These are phyloP conservation scores for Phoenix roebelenii DNA, from an alignment of 176 grass and related monocot species.

Conservation along the genomic window DNA sequence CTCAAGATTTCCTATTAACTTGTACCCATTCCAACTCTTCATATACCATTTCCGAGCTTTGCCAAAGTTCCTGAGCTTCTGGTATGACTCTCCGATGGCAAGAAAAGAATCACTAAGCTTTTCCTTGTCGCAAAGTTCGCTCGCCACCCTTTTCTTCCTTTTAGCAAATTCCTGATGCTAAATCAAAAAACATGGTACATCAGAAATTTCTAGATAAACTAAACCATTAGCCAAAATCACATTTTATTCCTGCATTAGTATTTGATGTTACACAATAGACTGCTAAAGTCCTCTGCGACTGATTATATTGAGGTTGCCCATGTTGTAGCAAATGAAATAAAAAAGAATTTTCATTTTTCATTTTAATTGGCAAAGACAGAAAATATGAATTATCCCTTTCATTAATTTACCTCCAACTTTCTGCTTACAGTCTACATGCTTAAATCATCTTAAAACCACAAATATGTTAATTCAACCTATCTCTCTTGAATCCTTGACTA, in stretches of 20 bases:
- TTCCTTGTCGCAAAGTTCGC: slow-evolving; percentile 58
- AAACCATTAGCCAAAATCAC: neutral
- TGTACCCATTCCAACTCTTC: slow-evolving; percentile 70
- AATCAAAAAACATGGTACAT: slow-evolving; percentile 25
- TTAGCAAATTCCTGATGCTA: slow-evolving; percentile 82
- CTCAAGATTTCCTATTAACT: slow-evolving; percentile 70
- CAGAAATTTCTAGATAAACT: slow-evolving; percentile 1
- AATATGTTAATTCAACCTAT: too few relatives aligned
- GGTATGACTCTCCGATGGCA: slow-evolving; percentile 68
- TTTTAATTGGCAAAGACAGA: too few relatives aligned
- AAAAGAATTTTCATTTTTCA: too few relatives aligned
- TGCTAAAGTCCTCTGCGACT: too few relatives aligned
- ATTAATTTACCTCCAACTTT: too few relatives aligned
- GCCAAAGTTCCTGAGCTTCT: slow-evolving; percentile 77
- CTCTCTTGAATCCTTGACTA: too few relatives aligned
- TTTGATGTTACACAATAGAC: too few relatives aligned
- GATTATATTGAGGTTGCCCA: neutral
- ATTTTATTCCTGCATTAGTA: too few relatives aligned
- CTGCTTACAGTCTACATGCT: too few relatives aligned
- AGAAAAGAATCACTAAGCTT: slow-evolving; percentile 72
- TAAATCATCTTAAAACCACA: too few relatives aligned
- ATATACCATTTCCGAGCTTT: slow-evolving; percentile 89
- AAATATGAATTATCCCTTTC: too few relatives aligned
- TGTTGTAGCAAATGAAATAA: slow-evolving; percentile 12
- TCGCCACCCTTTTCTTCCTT: slow-evolving; percentile 66